phyloP scores from a whole-genome alignment of 228 moss, liverwort and hornwort genomes.

The Sphagnum magellanicum region DNA sequence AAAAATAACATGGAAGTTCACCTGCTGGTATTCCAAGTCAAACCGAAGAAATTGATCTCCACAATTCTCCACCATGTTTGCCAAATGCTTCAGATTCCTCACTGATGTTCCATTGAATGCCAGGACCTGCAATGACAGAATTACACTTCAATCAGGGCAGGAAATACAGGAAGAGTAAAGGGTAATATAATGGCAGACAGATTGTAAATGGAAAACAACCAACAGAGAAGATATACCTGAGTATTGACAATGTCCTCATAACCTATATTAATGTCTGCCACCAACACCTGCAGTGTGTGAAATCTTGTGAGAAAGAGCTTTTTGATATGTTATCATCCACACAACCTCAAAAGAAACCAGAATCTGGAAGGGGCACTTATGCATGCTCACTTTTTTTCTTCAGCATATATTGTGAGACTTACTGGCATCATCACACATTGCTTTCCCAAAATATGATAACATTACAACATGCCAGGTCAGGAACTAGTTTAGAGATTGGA shows the following conservation, averaged over 20 bases:
- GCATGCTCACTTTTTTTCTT: no score
- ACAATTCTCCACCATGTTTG: constrained; percentile 91
- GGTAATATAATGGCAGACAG: background rate
- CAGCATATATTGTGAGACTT: no score
- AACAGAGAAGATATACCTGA: constrained; percentile 44
- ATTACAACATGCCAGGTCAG: no score
- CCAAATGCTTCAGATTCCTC: constrained; percentile 91
- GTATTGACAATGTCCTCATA: constrained; percentile 99
- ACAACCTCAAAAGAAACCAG: no score
- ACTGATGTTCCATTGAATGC: constrained; percentile 92
- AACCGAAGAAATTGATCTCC: constrained; percentile 86
- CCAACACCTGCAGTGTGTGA: constrained; percentile 60
- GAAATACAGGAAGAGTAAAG: background rate
- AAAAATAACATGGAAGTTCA: constrained; percentile 4
- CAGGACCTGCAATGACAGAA: constrained; percentile 51
- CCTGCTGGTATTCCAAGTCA: constrained; percentile 99
- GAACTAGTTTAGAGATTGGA: no score
- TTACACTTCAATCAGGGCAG: background rate
- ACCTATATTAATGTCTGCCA: constrained; percentile 97
- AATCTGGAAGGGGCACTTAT: no score
- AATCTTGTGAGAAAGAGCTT: background rate
- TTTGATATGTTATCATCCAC: no score
- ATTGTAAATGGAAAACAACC: background rate
- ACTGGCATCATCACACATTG: no score
- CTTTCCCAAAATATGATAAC: no score